Evolutionary conservation across 2,329 filamentous ascomycete genomes (phyloP).

Genomic region (Dactylellina cionopaga): DNA sequence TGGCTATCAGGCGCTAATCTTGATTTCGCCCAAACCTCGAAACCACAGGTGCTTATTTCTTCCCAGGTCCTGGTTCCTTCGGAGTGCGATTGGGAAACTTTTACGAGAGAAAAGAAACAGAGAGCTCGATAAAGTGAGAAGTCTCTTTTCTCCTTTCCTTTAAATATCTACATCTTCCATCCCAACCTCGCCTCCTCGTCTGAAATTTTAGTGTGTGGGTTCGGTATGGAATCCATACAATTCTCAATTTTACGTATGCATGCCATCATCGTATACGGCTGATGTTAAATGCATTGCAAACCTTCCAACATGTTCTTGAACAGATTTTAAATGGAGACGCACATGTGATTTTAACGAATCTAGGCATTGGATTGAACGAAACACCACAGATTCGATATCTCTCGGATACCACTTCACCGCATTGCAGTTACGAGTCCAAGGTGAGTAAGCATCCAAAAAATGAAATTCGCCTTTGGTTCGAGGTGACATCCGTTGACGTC

Average conservation of each 20-base stretch:
- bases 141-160: background rate
- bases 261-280: no score
- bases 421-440: no score
- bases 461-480: background rate
- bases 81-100: conserved; percentile 24
- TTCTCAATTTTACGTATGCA: background rate
- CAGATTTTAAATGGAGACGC: no score
- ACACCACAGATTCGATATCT: no score
- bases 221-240: conserved; percentile 5
- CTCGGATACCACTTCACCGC: no score
- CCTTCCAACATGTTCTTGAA: no score
- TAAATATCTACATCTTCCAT: background rate
- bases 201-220: no score
- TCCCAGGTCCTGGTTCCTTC: conserved; percentile 11
- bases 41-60: conserved; percentile 5
- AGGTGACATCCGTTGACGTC: background rate
- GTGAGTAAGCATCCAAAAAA: no score
- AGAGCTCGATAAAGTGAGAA: background rate
- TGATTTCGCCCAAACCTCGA: conserved; percentile 19
- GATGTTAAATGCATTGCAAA: no score
- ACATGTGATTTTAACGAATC: no score
- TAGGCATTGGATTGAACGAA: no score
- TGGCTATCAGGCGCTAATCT: conserved; percentile 24
- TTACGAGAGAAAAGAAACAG: background rate
- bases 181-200: conserved; percentile 6